These are phyloP conservation scores for Acer yangbiense DNA, from an alignment of 345 rosid genomes.

Conservation along the genomic window DNA sequence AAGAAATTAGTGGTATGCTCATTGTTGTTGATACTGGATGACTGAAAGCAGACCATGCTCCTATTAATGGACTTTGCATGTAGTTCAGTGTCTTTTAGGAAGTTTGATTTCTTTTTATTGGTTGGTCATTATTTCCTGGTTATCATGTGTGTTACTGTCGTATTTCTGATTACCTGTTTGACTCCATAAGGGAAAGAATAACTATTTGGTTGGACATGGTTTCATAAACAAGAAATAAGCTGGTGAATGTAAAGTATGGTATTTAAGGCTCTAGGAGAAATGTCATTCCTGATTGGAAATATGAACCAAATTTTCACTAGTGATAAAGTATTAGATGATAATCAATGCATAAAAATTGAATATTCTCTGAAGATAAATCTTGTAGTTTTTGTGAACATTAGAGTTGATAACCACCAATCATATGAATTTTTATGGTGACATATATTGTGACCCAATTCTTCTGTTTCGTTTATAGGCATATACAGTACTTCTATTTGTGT, in stretches of 20 bases:
- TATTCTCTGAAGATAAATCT: not conserved
- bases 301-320: not conserved
- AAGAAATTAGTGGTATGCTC: not conserved
- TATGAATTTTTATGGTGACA: not conserved
- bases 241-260: not conserved
- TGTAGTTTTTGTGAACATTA: not conserved
- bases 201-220: not conserved
- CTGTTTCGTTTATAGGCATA: not conserved
- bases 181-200: not conserved
- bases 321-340: not conserved
- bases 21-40: not conserved
- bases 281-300: not conserved
- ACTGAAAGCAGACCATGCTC: not conserved
- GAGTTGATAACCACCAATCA: not conserved
- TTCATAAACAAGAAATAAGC: not conserved
- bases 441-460: not conserved
- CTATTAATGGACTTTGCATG: not conserved
- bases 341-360: not conserved
- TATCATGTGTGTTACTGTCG: not conserved
- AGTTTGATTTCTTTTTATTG: not conserved
- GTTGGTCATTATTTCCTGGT: not conserved
- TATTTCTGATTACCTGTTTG: not conserved
- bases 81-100: not conserved
- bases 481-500: not conserved
- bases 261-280: not conserved